phyloP scores from a whole-genome alignment of 768 basidiomycete species.

The Lactifluus echinatus region DNA sequence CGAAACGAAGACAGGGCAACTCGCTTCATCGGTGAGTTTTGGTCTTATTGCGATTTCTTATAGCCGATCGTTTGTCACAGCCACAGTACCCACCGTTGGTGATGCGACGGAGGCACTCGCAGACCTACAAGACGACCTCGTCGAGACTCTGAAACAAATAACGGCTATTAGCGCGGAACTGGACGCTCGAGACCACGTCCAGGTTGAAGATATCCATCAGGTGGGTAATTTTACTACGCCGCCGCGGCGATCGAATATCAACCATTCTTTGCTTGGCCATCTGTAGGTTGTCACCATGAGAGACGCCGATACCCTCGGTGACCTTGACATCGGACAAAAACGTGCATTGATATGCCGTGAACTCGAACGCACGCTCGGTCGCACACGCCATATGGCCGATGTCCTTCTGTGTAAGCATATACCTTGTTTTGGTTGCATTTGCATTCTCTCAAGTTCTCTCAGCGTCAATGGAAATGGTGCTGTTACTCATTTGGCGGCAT shows the following conservation, averaged over 20 bases:
- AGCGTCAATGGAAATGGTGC: conserved; percentile 71
- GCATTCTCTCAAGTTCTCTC: background rate
- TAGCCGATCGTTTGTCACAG: conserved; percentile 28
- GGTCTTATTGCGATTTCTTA: background rate
- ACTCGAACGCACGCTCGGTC: conserved; percentile 38
- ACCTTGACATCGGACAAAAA: conserved; percentile 62
- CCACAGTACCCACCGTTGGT: conserved; percentile 67
- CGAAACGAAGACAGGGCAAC: conserved; percentile 49
- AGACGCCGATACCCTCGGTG: conserved; percentile 50
- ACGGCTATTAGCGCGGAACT: conserved; percentile 62
- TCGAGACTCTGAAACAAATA: conserved; percentile 55
- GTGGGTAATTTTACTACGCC: conserved; percentile 31
- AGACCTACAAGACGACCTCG: conserved; percentile 52
- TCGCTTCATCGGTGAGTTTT: conserved; percentile 46
- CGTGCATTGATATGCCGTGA: conserved; percentile 55
- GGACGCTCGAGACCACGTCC: conserved; percentile 58
- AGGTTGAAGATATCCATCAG: conserved; percentile 63
- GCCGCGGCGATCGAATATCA: background rate
- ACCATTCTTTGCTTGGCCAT: background rate
- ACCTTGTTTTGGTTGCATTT: background rate
- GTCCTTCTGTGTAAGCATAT: conserved; percentile 45
- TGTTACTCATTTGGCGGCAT: conserved; percentile 78
- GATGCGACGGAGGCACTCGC: conserved; percentile 63
- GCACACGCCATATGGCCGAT: conserved; percentile 40
- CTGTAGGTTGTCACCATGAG: conserved; percentile 44